Conservation (phyloP, 1,284 basidiomycete genomes). For the Vanrija sp. region DNA sequence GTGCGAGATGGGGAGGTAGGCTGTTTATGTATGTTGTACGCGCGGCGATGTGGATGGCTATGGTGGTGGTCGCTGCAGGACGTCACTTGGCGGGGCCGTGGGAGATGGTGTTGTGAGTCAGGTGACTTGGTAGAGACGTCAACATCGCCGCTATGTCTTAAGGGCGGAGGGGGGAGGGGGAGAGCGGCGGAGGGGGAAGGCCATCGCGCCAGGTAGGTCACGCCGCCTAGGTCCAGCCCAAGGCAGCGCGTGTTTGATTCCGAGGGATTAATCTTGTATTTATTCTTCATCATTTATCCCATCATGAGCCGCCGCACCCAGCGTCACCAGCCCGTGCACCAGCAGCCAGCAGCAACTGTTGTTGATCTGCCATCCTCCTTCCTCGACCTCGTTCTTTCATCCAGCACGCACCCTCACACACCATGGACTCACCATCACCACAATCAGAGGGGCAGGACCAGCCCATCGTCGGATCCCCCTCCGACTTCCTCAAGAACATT, state of each 20-base stretch:
- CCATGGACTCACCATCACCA: constrained; percentile 35
- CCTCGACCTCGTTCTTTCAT: background rate
- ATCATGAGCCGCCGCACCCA: background rate
- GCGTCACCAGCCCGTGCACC: background rate
- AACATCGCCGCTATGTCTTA: background rate
- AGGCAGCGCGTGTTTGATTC: too few relatives aligned
- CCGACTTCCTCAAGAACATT: constrained; percentile 86
- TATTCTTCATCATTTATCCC: constrained; percentile 2
- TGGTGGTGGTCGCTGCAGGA: background rate
- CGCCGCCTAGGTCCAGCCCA: background rate
- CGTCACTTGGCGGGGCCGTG: background rate
- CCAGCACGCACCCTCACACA: constrained; percentile 1
- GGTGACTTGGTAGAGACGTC: constrained; percentile 1
- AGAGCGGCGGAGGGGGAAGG: background rate
- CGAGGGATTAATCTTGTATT: background rate
- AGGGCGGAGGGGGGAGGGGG: background rate
- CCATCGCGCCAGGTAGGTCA: background rate
- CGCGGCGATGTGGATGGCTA: background rate
- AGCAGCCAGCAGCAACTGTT: background rate
- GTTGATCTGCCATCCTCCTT: background rate
- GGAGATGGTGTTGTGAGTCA: constrained; percentile 3
- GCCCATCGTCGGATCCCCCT: constrained; percentile 64
- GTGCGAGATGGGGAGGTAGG: background rate
- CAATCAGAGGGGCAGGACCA: constrained; percentile 19
- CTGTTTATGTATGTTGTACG: background rate